Base-by-base conservation (phyloP, 2,329 filamentous ascomycete species). In the Blumeriella jaapii region DNA sequence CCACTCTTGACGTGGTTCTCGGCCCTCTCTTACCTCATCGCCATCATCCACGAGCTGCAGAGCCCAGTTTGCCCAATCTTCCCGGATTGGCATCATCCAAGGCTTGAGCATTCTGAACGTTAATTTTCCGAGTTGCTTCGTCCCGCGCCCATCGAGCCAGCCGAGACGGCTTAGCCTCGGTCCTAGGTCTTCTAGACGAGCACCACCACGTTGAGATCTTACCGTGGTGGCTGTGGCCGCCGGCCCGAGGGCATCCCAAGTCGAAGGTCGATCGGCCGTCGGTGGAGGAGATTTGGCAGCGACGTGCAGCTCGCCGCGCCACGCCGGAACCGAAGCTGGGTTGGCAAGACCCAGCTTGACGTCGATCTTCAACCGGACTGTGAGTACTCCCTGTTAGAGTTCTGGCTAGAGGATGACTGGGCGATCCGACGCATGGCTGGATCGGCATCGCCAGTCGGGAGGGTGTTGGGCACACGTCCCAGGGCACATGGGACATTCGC, bases 11-110 rank as follows among this genome's bases (percentile, higher is more conserved):
- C 26, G 19, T 22, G 22, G 36, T 39, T 41, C 40, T 46, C 35
- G 38, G 41, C 36, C 38, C 24, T 36, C 13, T 32, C 31, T 39
- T 28, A 44, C 35, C 31, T 39, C 38, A 35, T 39, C 37, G 40
- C 34, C 40, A 36, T 38, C 18, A 33, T 39, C n/a, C 41, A 34
- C 14, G 24, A 41, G 31, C 26, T 39, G 22, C 28, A 31, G 14
- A 36, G 33, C 36, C 7, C 8, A 19, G 8, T 5, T 6, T 18
- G 29, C 16, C n/a, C n/a, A n/a, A n/a, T n/a, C n/a, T n/a, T n/a
- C n/a, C n/a, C n/a, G n/a, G 24, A 31, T 31, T 27, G 23, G 30
- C 35, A 26, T 29, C 29, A 16, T 20, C 15, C 17, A 28, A 10
- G 9, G 16, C 15, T 17, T 13, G 29, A 27, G 22, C n/a, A n/a